Evolutionary conservation across 768 basidiomycete genomes (phyloP).

Genomic region (Gloeophyllum trabeum): DNA sequence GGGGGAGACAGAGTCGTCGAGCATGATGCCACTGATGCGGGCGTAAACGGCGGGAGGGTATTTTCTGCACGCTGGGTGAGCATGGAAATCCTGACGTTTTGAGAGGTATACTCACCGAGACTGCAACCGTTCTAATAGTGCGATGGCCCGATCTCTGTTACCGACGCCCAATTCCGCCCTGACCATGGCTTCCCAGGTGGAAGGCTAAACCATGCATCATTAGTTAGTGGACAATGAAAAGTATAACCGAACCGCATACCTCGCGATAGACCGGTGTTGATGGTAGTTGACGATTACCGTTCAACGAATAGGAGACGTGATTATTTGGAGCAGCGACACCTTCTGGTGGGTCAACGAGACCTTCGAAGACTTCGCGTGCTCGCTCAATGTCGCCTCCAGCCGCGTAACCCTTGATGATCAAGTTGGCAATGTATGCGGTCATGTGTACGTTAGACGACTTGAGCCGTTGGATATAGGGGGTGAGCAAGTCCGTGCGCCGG

Average conservation of each 20-base stretch:
- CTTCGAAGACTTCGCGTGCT: conserved; percentile 72
- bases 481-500: conserved; percentile 69
- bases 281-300: too few species aligned
- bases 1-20: conserved; percentile 51
- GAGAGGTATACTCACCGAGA: conserved; percentile 40
- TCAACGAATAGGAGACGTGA: conserved; percentile 55
- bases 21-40: conserved; percentile 71
- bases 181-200: conserved; percentile 95
- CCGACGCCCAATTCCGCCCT: conserved; percentile 79
- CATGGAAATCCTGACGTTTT: conserved; percentile 4
- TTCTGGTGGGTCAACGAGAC: conserved; percentile 64
- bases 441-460: conserved; percentile 56
- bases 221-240: conserved; percentile 1
- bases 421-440: conserved; percentile 93
- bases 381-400: conserved; percentile 57
- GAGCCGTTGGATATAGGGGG: conserved; percentile 55
- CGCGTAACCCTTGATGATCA: conserved; percentile 64
- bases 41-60: conserved; percentile 73
- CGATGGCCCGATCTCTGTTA: conserved; percentile 56
- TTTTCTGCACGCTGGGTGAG: conserved; percentile 28
- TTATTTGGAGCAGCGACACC: conserved; percentile 87
- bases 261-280: conserved; percentile 80
- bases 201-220: conserved; percentile 39
- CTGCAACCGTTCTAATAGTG: conserved; percentile 60
- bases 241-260: conserved; percentile 30